phyloP scores from a whole-genome alignment of 2,329 filamentous ascomycete species.

The Ilyonectria sp. region DNA sequence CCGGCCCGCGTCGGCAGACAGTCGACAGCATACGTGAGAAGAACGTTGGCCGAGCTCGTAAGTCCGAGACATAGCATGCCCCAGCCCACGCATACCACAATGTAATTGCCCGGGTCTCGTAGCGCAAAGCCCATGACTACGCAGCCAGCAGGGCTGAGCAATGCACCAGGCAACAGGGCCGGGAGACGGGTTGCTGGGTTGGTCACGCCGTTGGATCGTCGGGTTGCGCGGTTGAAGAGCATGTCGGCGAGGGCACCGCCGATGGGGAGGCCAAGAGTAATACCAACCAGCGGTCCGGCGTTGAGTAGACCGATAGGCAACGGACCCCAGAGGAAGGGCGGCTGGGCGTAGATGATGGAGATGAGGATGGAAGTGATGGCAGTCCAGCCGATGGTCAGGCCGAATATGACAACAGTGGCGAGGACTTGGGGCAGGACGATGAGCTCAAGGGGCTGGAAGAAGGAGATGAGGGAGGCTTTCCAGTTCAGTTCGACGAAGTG shows the following conservation, averaged over 20 bases:
- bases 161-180: neutral
- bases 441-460: slow-evolving; percentile 9
- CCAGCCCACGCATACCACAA: slow-evolving; percentile 12
- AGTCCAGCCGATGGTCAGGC: slow-evolving; percentile 24
- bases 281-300: slow-evolving; percentile 5
- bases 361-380: slow-evolving; percentile 16
- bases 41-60: slow-evolving; percentile 16
- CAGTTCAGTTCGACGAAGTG: slow-evolving; percentile 2
- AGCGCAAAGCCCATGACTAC: slow-evolving; percentile 14
- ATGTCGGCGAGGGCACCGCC: slow-evolving; percentile 15
- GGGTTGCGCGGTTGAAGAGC: slow-evolving; percentile 7
- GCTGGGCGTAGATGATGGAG: slow-evolving; percentile 12
- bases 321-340: slow-evolving; percentile 6
- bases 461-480: slow-evolving; percentile 2
- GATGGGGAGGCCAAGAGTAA: slow-evolving; percentile 14
- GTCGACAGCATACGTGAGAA: slow-evolving; percentile 19
- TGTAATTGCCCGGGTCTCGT: slow-evolving; percentile 1
- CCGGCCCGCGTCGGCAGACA: slow-evolving; percentile 9
- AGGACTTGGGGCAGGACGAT: slow-evolving; percentile 15
- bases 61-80: slow-evolving; percentile 14
- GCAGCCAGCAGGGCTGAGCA: slow-evolving; percentile 19
- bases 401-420: slow-evolving; percentile 15
- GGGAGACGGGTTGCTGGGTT: slow-evolving; percentile 5
- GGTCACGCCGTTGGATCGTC: neutral
- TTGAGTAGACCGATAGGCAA: slow-evolving; percentile 10